Percentiles rank a stretch among this genome's conserved stretches.
phyloP scores from a whole-genome alignment of 140 eudicot genomes.

The Senecio squalidus region DNA sequence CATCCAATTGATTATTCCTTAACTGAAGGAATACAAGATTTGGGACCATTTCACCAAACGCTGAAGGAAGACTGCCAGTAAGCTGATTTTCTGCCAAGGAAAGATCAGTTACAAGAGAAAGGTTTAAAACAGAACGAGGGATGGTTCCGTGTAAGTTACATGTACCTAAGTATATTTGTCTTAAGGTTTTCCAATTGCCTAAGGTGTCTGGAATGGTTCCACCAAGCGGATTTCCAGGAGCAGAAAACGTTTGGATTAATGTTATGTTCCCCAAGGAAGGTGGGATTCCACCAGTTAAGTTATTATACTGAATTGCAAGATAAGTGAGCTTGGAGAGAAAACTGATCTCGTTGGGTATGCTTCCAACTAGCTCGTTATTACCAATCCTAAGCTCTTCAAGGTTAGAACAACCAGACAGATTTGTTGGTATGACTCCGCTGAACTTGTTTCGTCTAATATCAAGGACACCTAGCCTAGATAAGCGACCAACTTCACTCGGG shows the following conservation, averaged over 20 bases:
- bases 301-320: not conserved
- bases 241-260: not conserved
- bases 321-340: not conserved
- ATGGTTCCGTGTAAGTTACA: not conserved
- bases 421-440: not conserved
- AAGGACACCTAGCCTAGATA: not conserved
- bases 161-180: not conserved
- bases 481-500: not conserved
- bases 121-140: not conserved
- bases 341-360: conserved; percentile 2
- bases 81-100: not conserved
- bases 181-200: not conserved
- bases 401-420: not conserved
- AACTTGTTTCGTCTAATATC: not conserved
- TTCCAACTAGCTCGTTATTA: not conserved
- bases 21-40: not conserved
- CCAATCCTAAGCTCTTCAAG: not conserved
- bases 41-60: not conserved
- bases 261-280: not conserved
- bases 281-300: not conserved
- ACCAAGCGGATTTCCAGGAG: not conserved
- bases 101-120: not conserved
- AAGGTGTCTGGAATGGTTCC: not conserved
- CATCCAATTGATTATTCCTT: not conserved
- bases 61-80: not conserved